These are phyloP conservation scores for Tulasnella sp. DNA, from an alignment of 768 basidiomycete genomes.

Conservation along the genomic window DNA sequence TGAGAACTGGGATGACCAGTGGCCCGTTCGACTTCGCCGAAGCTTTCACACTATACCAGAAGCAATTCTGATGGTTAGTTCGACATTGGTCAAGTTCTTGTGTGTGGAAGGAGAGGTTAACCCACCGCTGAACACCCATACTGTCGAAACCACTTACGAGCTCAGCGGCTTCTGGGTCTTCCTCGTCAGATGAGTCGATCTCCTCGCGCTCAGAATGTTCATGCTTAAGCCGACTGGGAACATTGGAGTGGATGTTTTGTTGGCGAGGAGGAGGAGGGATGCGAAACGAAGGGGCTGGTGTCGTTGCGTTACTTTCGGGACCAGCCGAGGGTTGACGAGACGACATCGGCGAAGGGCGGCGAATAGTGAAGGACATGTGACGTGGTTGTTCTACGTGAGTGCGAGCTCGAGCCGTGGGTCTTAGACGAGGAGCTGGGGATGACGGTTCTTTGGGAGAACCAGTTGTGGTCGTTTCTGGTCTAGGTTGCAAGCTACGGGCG, in stretches of 20 bases:
- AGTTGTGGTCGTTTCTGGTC: no score
- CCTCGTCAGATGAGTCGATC: conserved; percentile 27
- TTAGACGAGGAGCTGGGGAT: not conserved
- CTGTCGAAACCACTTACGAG: conserved; percentile 61
- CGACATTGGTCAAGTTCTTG: conserved; percentile 1
- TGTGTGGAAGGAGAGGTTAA: conserved; percentile 31
- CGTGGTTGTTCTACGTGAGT: not conserved
- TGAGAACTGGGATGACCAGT: conserved; percentile 72
- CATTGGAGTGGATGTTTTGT: conserved; percentile 30
- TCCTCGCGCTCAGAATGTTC: conserved; percentile 22
- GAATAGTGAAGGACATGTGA: conserved; percentile 66
- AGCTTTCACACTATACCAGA: conserved; percentile 14
- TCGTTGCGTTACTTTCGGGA: conserved; percentile 43
- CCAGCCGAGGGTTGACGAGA: conserved; percentile 50
- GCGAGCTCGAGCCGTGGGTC: not conserved
- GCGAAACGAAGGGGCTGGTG: conserved; percentile 35
- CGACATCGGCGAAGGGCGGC: conserved; percentile 57
- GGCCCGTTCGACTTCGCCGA: conserved; percentile 40
- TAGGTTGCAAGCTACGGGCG: no score
- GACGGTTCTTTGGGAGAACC: no score
- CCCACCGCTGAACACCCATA: conserved; percentile 79
- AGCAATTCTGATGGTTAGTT: conserved; percentile 52
- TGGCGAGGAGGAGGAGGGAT: conserved; percentile 50
- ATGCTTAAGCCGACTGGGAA: conserved; percentile 21
- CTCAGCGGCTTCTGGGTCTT: conserved; percentile 45